phyloP scores from a whole-genome alignment of 441 rosid species.

The Daphne laureola region DNA sequence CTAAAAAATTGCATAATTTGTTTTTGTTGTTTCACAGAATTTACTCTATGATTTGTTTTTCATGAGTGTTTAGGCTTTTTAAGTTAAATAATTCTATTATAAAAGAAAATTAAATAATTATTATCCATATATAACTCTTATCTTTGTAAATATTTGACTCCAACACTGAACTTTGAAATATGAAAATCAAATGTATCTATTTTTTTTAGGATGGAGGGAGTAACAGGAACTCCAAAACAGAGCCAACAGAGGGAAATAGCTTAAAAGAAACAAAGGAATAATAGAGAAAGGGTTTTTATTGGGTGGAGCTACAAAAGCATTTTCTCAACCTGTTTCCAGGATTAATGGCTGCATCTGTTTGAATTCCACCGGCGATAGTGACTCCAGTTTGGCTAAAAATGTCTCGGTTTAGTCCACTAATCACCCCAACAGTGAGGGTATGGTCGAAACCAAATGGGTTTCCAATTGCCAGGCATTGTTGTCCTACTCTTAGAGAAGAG shows the following conservation, averaged over 20 bases:
- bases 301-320: not conserved
- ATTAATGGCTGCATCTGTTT: conserved; percentile 98
- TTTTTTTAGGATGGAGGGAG: no score
- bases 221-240: not conserved
- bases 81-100: no score
- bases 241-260: not conserved
- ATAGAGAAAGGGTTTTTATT: not conserved
- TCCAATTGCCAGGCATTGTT: conserved; percentile 92
- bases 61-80: no score
- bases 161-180: no score
- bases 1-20: no score
- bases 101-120: no score
- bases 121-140: no score
- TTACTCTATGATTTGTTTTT: no score
- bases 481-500: conserved; percentile 76
- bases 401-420: conserved; percentile 88
- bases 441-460: conserved; percentile 98
- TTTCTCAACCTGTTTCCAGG: conserved; percentile 80
- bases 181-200: no score
- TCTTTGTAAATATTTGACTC: no score
- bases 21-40: no score
- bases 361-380: conserved; percentile 90
- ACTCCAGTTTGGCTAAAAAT: conserved; percentile 90
- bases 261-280: not conserved
- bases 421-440: conserved; percentile 87